Conservation (phyloP, 257 asterid species). For the Capsicum chinense region DNA sequence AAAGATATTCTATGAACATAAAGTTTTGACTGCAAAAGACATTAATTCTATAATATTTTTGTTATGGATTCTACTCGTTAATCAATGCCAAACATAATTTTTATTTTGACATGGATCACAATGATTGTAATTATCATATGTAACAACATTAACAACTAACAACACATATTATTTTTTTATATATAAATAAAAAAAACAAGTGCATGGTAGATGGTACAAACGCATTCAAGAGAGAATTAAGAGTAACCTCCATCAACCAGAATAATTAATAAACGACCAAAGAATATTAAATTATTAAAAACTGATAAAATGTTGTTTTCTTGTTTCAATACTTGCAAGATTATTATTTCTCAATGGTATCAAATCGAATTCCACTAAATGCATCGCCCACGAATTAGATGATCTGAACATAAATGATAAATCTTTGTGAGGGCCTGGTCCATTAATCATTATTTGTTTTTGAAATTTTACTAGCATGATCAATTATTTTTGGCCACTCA, state of each 20-base stretch:
- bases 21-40: not conserved
- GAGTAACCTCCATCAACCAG: not conserved
- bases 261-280: not conserved
- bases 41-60: not conserved
- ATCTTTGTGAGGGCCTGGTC: conserved; percentile 7
- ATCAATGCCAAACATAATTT: not conserved
- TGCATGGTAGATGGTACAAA: conserved; percentile 8
- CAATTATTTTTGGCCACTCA: not conserved
- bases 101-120: not conserved
- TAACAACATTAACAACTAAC: not conserved
- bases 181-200: not conserved
- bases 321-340: not conserved
- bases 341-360: not conserved
- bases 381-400: not conserved
- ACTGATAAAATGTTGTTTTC: not conserved
- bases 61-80: not conserved
- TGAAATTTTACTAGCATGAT: conserved; percentile 20
- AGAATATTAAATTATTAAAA: not conserved
- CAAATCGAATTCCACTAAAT: not conserved
- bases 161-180: not conserved
- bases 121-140: not conserved
- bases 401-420: not conserved
- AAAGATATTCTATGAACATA: not conserved
- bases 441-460: not conserved
- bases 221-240: not conserved